A percentile compares a stretch with the other conserved stretches of the same genome.
Evolutionary conservation across 2,329 filamentous ascomycete genomes (phyloP).

Genomic region (Trichoderma oligosporum): DNA sequence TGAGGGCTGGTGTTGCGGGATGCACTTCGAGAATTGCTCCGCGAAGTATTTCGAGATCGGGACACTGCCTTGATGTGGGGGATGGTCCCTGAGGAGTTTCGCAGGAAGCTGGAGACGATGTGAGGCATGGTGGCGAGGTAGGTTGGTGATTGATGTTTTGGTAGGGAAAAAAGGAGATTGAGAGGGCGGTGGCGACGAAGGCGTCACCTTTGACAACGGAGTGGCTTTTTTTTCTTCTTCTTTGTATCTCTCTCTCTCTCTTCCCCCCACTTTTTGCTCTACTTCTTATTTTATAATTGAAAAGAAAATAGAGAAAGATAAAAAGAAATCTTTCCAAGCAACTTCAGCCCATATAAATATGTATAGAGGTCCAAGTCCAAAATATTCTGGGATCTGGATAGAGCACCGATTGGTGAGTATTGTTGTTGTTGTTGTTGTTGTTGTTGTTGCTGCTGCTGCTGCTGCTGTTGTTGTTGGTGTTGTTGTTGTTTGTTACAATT

Average conservation of each 20-base stretch:
- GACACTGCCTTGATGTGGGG: constrained; percentile 43
- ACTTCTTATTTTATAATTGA: not conserved
- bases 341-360: constrained; percentile 7
- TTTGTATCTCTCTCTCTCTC: not conserved
- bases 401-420: not conserved
- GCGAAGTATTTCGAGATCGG: constrained; percentile 32
- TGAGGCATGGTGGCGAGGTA: constrained; percentile 49
- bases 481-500: no score
- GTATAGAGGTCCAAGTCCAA: no score
- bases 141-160: not conserved
- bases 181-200: not conserved
- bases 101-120: constrained; percentile 55
- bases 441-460: no score
- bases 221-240: not conserved
- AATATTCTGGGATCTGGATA: no score
- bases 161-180: no score
- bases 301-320: no score
- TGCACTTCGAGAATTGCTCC: constrained; percentile 27
- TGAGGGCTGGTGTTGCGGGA: constrained; percentile 34
- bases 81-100: constrained; percentile 53
- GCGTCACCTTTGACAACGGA: not conserved
- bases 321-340: not conserved
- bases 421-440: not conserved
- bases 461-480: no score
- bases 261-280: not conserved